Conservation (phyloP, 768 basidiomycete genomes). For the Boletales sp. region DNA sequence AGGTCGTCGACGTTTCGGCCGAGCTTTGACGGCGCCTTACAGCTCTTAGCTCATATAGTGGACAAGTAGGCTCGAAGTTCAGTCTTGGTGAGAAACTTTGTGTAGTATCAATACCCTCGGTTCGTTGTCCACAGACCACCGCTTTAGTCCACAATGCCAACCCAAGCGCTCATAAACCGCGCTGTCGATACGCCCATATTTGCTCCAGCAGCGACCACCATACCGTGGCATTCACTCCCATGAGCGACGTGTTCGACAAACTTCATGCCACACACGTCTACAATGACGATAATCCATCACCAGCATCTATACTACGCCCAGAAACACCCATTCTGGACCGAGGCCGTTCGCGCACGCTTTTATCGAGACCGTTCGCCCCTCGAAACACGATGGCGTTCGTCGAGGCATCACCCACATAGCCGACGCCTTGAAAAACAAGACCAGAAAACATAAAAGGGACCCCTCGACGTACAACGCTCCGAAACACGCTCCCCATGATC, state of each 20-base stretch:
- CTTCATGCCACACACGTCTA: neutral
- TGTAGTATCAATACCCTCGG: too few relatives aligned
- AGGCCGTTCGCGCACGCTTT: constrained; percentile 4
- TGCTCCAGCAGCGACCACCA: neutral
- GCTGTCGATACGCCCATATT: neutral
- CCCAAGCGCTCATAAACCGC: neutral
- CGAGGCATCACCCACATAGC: constrained; percentile 13
- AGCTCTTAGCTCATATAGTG: too few relatives aligned
- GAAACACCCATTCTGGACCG: constrained; percentile 1
- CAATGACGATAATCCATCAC: neutral
- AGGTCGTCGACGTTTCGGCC: too few relatives aligned
- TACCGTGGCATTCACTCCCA: neutral
- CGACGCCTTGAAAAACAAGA: constrained; percentile 1
- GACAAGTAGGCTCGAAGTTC: too few relatives aligned
- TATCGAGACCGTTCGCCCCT: constrained; percentile 12
- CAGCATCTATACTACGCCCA: neutral
- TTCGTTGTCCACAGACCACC: neutral
- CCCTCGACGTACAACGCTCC: neutral
- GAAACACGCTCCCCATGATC: neutral
- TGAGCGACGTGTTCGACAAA: neutral
- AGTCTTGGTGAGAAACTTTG: too few relatives aligned
- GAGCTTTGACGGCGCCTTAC: too few relatives aligned
- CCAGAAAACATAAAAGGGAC: constrained; percentile 3
- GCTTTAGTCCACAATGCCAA: constrained; percentile 1
- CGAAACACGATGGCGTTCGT: constrained; percentile 7